These are phyloP conservation scores for Piromyces finnis DNA, from an alignment of 192 early-diverging fungal species.

Conservation along the genomic window DNA sequence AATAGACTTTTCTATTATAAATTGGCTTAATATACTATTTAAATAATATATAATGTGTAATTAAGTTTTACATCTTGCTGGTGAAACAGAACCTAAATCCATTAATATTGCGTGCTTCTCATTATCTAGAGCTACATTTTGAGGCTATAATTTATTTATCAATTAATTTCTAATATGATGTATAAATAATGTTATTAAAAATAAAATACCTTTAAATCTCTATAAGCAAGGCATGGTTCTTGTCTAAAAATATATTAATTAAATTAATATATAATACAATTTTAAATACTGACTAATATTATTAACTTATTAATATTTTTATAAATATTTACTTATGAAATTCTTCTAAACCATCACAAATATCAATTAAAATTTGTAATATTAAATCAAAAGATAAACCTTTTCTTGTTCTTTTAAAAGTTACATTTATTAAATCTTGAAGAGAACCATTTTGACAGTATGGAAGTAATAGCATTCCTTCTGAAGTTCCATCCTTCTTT, in stretches of 20 bases:
- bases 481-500: neutral
- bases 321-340: neutral
- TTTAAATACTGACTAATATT: no score
- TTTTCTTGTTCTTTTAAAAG: neutral
- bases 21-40: no score
- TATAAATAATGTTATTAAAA: no score
- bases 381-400: neutral
- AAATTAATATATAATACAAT: no score
- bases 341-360: neutral
- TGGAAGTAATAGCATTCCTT: neutral
- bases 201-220: neutral
- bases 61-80: neutral
- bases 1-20: no score
- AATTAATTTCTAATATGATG: no score
- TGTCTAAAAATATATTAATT: no score
- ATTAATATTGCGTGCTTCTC: neutral
- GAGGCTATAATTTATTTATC: neutral
- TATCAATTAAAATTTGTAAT: neutral
- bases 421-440: neutral
- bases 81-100: neutral
- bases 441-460: neutral
- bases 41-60: neutral
- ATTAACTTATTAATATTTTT: no score
- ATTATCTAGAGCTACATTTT: neutral
- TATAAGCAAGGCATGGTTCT: neutral